Evolutionary conservation across 1,284 basidiomycete species (phyloP).

Genomic region (Phylloporus sp.): DNA sequence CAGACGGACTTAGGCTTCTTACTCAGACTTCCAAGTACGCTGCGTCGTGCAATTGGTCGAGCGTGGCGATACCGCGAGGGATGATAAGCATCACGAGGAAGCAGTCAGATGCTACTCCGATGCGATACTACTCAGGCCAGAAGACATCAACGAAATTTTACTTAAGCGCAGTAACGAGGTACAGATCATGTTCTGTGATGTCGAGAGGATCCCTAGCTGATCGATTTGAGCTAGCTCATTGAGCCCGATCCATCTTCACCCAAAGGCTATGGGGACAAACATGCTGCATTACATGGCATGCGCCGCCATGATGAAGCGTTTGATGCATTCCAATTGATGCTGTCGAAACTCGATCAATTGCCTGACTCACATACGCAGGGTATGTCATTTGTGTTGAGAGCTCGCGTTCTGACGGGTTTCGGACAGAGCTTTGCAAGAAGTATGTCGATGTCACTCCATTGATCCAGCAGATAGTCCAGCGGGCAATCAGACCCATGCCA

Average conservation of each 20-base stretch:
- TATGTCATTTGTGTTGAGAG: too few relatives aligned
- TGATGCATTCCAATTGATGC: background rate
- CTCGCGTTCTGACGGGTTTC: too few relatives aligned
- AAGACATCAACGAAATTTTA: background rate
- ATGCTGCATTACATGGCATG: background rate
- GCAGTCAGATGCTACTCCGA: background rate
- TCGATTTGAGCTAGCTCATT: too few relatives aligned
- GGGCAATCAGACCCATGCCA: too few relatives aligned
- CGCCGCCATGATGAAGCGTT: background rate
- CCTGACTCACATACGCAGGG: too few relatives aligned
- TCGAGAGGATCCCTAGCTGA: too few relatives aligned
- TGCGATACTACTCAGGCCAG: background rate
- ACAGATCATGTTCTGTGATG: too few relatives aligned
- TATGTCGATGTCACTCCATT: too few relatives aligned
- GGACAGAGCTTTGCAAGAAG: too few relatives aligned
- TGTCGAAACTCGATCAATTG: background rate
- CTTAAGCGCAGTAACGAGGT: background rate
- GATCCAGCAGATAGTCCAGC: too few relatives aligned
- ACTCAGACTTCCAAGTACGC: background rate
- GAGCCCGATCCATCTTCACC: background rate
- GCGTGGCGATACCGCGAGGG: background rate
- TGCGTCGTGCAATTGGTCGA: background rate
- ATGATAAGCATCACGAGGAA: too few relatives aligned
- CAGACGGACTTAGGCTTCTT: background rate
- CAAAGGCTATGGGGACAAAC: background rate